Conservation (phyloP, 164 flowering plant genomes). For the Magnolia sinica region DNA sequence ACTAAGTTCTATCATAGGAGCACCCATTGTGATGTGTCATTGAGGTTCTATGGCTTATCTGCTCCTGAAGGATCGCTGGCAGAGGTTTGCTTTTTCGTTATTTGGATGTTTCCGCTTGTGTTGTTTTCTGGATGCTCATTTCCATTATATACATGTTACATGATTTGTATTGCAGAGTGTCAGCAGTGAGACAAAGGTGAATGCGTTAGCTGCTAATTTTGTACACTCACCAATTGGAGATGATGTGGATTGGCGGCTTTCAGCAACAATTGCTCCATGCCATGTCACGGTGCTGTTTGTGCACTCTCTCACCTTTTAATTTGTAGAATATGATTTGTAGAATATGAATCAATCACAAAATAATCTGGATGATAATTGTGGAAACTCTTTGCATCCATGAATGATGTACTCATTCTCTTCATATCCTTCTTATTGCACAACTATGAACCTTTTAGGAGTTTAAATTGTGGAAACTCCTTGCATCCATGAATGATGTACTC, state of each 20-base stretch:
- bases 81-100: slow-evolving; percentile 54
- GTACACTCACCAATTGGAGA: slow-evolving; percentile 79
- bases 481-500: no score
- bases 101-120: neutral
- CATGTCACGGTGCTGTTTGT: slow-evolving; percentile 71
- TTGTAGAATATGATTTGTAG: neutral
- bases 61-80: slow-evolving; percentile 97
- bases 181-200: slow-evolving; percentile 71
- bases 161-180: slow-evolving; percentile 65
- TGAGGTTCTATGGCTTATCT: slow-evolving; percentile 86
- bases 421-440: no score
- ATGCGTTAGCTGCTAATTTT: slow-evolving; percentile 87
- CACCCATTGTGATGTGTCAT: slow-evolving; percentile 66
- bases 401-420: no score
- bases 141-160: neutral
- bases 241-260: slow-evolving; percentile 92
- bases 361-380: neutral
- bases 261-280: slow-evolving; percentile 96
- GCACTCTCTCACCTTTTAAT: neutral
- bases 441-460: no score
- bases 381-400: neutral
- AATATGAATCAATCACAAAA: neutral
- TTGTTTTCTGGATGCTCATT: neutral
- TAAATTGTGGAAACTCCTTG: neutral
- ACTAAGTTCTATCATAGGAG: slow-evolving; percentile 74